A percentile compares a stretch with the other conserved stretches of the same genome.
Evolutionary conservation across 1,139 yeast species (phyloP).

Genomic region (Lodderomyces beijingensis): DNA sequence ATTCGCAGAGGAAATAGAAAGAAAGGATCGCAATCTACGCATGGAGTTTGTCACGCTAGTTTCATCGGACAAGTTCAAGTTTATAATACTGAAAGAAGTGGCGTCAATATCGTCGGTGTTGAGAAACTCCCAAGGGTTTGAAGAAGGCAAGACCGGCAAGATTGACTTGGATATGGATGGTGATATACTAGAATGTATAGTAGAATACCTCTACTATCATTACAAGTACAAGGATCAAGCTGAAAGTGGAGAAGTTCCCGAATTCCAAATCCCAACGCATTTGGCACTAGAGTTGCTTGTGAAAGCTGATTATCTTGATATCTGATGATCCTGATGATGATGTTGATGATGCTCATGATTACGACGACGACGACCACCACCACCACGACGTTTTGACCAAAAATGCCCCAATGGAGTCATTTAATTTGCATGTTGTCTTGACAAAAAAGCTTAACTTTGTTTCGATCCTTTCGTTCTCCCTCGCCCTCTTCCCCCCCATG

Average conservation of each 20-base stretch:
- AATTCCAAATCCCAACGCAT: slow-evolving; percentile 88
- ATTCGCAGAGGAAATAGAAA: too few relatives aligned
- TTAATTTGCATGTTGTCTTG: too few relatives aligned
- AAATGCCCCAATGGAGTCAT: too few relatives aligned
- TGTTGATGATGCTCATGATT: too few relatives aligned
- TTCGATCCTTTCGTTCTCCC: too few relatives aligned
- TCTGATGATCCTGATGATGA: slow-evolving; percentile 23
- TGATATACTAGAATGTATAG: slow-evolving; percentile 69
- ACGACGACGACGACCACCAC: too few relatives aligned
- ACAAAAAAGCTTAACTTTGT: too few relatives aligned
- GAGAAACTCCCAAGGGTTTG: slow-evolving; percentile 60
- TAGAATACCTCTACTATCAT: slow-evolving; percentile 81
- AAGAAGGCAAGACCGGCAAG: slow-evolving; percentile 48
- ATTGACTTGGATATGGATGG: slow-evolving; percentile 66
- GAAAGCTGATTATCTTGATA: slow-evolving; percentile 86
- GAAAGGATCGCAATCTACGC: too few relatives aligned
- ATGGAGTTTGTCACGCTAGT: slow-evolving; percentile 57
- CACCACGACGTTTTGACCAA: too few relatives aligned
- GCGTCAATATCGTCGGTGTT: slow-evolving; percentile 84
- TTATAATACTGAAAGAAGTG: slow-evolving; percentile 65
- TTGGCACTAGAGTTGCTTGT: slow-evolving; percentile 87
- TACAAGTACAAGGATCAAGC: slow-evolving; percentile 58
- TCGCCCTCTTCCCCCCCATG: too few relatives aligned
- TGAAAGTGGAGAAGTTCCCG: slow-evolving; percentile 62
- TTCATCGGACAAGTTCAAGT: slow-evolving; percentile 70